Conservation (phyloP, 169 alveolate species). For the Plasmodium falciparum region DNA sequence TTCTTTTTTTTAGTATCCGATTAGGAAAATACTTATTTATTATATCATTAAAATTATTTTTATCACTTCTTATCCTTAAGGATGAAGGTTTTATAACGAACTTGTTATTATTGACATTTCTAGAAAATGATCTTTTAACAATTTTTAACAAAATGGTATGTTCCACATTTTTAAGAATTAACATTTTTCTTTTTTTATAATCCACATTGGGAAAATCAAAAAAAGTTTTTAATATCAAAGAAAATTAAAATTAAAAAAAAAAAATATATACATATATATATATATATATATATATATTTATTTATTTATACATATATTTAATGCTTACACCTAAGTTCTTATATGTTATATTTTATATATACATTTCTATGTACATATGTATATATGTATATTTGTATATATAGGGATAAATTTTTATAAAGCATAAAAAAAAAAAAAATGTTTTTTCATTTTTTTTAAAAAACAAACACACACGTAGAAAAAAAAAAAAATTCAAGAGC, state of each 20-base stretch:
- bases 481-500: too few relatives aligned
- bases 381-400: too few relatives aligned
- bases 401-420: too few relatives aligned
- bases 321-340: neutral
- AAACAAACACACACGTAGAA: too few relatives aligned
- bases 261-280: neutral
- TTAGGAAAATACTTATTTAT: conserved; percentile 55
- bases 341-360: neutral
- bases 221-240: neutral
- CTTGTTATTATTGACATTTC: conserved; percentile 3
- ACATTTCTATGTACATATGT: too few relatives aligned
- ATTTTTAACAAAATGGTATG: conserved; percentile 5
- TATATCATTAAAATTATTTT: conserved; percentile 58
- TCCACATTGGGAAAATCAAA: neutral
- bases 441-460: too few relatives aligned
- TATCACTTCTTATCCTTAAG: conserved; percentile 33
- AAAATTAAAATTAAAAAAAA: neutral
- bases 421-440: too few relatives aligned
- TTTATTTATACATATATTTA: neutral
- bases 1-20: conserved; percentile 13
- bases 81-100: conserved; percentile 45
- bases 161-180: neutral
- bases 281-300: too few relatives aligned
- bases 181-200: conserved; percentile 17
- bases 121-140: conserved; percentile 12